A percentile compares a stretch with the other conserved stretches of the same genome.
Conservation (phyloP, 2,329 filamentous ascomycete species). For the Claviceps pusilla region DNA sequence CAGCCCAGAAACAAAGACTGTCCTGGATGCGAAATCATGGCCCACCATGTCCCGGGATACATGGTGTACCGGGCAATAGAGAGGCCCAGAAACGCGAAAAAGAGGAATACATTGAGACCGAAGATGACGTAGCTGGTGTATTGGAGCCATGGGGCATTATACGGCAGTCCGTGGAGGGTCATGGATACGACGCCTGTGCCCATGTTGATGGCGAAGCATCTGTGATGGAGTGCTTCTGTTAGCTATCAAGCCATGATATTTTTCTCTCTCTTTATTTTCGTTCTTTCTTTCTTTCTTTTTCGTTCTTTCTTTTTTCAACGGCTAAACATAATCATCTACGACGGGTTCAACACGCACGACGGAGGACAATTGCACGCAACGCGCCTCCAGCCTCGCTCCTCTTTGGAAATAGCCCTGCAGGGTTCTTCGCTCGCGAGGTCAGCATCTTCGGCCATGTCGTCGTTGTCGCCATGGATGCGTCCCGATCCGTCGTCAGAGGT, state of each 20-base stretch:
- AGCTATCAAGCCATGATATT: not conserved
- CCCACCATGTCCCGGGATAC: constrained; percentile 50
- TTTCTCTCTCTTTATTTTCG: too few species aligned
- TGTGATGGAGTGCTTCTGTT: constrained; percentile 10
- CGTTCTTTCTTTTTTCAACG: not conserved
- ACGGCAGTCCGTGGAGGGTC: constrained; percentile 47
- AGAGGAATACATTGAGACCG: constrained; percentile 42
- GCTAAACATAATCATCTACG: too few species aligned
- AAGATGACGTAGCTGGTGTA: constrained; percentile 48
- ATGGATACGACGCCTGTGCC: constrained; percentile 54
- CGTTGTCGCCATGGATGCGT: not conserved
- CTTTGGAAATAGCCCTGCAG: constrained; percentile 12
- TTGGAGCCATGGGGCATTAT: constrained; percentile 40
- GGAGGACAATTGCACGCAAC: constrained; percentile 39
- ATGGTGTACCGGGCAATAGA: constrained; percentile 46
- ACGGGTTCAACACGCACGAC: constrained; percentile 24
- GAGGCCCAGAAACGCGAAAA: constrained; percentile 36
- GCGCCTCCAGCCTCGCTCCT: constrained; percentile 26
- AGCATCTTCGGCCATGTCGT: not conserved
- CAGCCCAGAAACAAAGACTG: constrained; percentile 56
- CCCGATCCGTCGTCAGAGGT: not conserved
- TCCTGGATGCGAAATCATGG: constrained; percentile 51
- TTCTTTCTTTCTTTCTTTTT: too few species aligned
- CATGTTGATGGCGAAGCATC: constrained; percentile 49
- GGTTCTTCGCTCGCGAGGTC: constrained; percentile 5